These are phyloP conservation scores for Neurospora sublineolata DNA, from an alignment of 495 filamentous ascomycete genomes.

Conservation along the genomic window DNA sequence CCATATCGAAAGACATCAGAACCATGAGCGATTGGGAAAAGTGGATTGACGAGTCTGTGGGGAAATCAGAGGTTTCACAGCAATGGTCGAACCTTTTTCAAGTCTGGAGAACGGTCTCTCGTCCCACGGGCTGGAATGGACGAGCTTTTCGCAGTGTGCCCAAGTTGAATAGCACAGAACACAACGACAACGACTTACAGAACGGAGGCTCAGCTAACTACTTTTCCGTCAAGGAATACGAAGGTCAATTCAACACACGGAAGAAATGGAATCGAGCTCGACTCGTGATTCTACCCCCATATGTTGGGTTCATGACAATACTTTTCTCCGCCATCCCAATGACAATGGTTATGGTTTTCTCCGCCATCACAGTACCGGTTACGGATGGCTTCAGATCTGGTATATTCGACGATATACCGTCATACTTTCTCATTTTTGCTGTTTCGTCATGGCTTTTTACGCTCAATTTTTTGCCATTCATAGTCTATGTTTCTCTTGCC, in stretches of 20 bases:
- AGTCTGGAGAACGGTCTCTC: neutral
- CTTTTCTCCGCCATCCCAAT: neutral
- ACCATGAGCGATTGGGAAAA: neutral
- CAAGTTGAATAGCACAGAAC: neutral
- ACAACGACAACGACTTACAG: neutral
- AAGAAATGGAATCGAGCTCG: neutral
- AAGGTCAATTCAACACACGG: neutral
- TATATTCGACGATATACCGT: fast-evolving
- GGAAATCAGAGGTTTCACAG: neutral
- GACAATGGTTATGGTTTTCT: neutral
- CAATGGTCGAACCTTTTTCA: neutral
- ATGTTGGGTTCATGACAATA: neutral
- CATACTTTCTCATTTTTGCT: neutral
- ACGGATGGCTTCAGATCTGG: neutral
- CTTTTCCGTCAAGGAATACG: neutral
- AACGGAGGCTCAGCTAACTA: neutral
- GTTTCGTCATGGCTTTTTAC: neutral
- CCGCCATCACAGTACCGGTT: neutral
- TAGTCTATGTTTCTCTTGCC: neutral
- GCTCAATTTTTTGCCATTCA: neutral
- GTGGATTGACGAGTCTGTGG: neutral
- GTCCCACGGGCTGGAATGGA: neutral
- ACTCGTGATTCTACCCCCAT: neutral
- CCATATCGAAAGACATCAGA: neutral
- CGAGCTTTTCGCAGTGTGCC: neutral